Base-by-base conservation (phyloP, 306 rosid genomes). In the Quercus suber region DNA sequence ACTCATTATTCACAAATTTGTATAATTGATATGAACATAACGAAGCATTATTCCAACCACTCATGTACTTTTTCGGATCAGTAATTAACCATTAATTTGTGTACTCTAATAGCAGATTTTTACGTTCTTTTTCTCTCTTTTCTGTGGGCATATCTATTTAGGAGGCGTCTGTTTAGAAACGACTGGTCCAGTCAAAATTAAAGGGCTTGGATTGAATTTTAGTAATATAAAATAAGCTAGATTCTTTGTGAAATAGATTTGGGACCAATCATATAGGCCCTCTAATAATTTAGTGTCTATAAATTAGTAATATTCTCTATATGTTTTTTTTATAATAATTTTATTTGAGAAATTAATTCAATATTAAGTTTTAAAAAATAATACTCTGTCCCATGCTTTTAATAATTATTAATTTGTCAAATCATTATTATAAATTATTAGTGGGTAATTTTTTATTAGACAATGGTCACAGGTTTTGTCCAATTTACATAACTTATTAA, bases 1-100 rank as follows among this genome's bases (percentile, higher is more conserved):
- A 55, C 55, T 73, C 59, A 67, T 70, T 12, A 41, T 5, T 5
- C 28, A 70, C 69, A 59, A 55, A 63, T 30, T 19, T 37, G 41
- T 77, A 33, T 53, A 59, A 56, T n/a, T 6, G 53, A 76, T 77
- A 73, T 77, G 78, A 65, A 82, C 76, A 33, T 60, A 49, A 49
- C 53, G 13, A 77, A 55, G 33, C 27, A 67, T 73, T 45, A 73
- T 73, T 73, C 59, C 76, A 73, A 77, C 82, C 68, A 82, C 82
- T 78, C 33, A 13, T 28, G 69, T 63, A 63, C 35, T 10, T 45
- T 75, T 76, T 41, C 37, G 61, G 76, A 49, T 52, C 31, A 76
- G 77, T 31, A 55, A 57, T 30, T 61, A 49, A 49, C 53, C 14
- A 49, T 30, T 35, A 35, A 1, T 35, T 76, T 45, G 5, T 69